Percentiles rank a stretch among this genome's conserved stretches.
These are phyloP conservation scores for Mucor plumbeus DNA, from an alignment of 371 early-diverging fungal species.

Conservation along the genomic window DNA sequence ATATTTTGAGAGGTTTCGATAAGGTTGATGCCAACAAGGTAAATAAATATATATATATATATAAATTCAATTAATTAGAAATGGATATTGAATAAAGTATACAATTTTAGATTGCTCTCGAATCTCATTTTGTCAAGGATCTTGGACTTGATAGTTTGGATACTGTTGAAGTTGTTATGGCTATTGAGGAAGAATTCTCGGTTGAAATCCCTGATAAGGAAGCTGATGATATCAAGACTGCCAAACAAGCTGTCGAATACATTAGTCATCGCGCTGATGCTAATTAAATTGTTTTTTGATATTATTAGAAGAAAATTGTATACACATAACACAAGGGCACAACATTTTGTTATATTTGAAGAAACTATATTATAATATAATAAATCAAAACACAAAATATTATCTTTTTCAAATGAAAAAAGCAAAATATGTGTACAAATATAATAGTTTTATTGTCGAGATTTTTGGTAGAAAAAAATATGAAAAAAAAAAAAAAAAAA, in stretches of 20 bases:
- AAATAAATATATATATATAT: slow-evolving; percentile 14
- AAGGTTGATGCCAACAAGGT: slow-evolving; percentile 93
- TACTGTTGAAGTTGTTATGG: slow-evolving; percentile 98
- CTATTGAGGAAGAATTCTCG: slow-evolving; percentile 98
- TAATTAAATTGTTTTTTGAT: slow-evolving; percentile 54
- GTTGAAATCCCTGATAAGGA: slow-evolving; percentile 97
- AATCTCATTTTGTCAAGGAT: slow-evolving; percentile 91
- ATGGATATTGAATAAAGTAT: not conserved
- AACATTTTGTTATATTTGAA: not conserved
- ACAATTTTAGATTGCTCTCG: slow-evolving; percentile 72
- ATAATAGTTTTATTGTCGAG: no score
- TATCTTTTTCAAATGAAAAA: no score
- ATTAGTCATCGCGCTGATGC: slow-evolving; percentile 80
- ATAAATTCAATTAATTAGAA: not conserved
- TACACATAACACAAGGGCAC: not conserved
- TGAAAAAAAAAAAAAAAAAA: no score
- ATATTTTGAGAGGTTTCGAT: slow-evolving; percentile 90
- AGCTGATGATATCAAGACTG: slow-evolving; percentile 93
- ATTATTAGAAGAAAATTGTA: slow-evolving; percentile 2
- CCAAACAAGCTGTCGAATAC: slow-evolving; percentile 88
- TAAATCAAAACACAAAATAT: no score
- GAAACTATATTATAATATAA: no score
- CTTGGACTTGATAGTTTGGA: slow-evolving; percentile 96
- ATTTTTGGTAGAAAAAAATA: no score
- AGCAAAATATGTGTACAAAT: no score